Conservation (phyloP, 2,329 filamentous ascomycete species). For the Aureobasidium sp. region DNA sequence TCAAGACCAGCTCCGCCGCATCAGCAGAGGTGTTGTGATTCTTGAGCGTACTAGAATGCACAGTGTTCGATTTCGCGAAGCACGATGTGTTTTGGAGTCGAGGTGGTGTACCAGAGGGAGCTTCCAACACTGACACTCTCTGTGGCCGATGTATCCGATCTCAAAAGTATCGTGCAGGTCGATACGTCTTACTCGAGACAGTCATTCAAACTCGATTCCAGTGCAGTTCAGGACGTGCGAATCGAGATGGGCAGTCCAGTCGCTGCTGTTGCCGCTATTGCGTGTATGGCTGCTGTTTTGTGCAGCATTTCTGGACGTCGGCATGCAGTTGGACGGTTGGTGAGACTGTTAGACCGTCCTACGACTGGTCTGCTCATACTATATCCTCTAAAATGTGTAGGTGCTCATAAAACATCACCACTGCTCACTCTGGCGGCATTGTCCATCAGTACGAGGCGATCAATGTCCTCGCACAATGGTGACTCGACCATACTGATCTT, state of each 20-base stretch:
- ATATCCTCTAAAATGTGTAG: neutral
- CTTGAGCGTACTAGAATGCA: neutral
- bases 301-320: too few species aligned
- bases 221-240: too few species aligned
- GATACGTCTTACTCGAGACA: too few species aligned
- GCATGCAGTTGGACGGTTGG: too few species aligned
- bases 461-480: neutral
- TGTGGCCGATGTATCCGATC: neutral
- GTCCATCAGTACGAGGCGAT: neutral
- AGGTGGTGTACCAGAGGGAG: neutral
- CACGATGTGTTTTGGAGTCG: neutral
- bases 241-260: too few species aligned
- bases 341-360: too few species aligned
- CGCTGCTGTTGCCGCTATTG: too few species aligned
- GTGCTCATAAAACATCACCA: neutral
- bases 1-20: too few species aligned
- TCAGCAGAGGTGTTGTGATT: neutral
- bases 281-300: too few species aligned
- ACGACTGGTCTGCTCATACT: neutral
- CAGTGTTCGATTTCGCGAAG: neutral
- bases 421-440: neutral
- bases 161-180: neutral
- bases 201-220: too few species aligned
- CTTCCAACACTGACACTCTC: neutral
- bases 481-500: constrained; percentile 5